These are phyloP conservation scores for Diaporthe eres DNA, from an alignment of 2,329 filamentous ascomycete genomes.

Conservation along the genomic window DNA sequence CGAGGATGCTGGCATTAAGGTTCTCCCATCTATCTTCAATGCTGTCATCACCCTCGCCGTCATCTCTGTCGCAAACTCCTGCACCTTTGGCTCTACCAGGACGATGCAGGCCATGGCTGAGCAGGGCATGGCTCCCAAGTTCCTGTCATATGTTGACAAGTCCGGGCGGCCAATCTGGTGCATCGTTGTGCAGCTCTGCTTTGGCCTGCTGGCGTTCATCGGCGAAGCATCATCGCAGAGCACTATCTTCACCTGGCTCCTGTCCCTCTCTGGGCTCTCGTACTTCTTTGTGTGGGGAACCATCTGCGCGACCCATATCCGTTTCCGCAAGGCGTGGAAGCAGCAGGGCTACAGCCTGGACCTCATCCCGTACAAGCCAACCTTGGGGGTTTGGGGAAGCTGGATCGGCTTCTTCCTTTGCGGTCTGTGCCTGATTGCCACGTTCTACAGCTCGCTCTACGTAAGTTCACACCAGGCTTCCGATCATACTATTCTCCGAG, in stretches of 20 bases:
- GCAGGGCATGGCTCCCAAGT: conserved; percentile 66
- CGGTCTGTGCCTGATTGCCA: conserved; percentile 76
- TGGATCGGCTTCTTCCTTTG: conserved; percentile 78
- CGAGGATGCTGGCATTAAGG: conserved; percentile 63
- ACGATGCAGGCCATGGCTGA: conserved; percentile 65
- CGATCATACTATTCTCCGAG: neutral
- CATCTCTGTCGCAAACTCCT: conserved; percentile 66
- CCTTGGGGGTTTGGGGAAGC: conserved; percentile 75
- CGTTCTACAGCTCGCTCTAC: conserved; percentile 78
- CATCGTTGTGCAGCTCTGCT: conserved; percentile 65
- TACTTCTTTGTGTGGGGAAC: conserved; percentile 84
- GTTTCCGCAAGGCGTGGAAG: conserved; percentile 74
- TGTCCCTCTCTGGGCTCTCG: conserved; percentile 79
- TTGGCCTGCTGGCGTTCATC: conserved; percentile 73
- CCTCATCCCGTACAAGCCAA: conserved; percentile 63
- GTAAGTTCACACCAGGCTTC: conserved; percentile 48
- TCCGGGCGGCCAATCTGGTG: conserved; percentile 71
- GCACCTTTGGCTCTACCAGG: conserved; percentile 64
- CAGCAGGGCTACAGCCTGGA: conserved; percentile 67
- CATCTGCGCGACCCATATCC: conserved; percentile 75
- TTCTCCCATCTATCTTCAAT: conserved; percentile 67
- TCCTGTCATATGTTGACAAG: conserved; percentile 73
- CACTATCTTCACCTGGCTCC: conserved; percentile 74
- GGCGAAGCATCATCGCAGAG: conserved; percentile 58
- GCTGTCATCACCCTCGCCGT: conserved; percentile 66